Evolutionary conservation across 768 basidiomycete genomes (phyloP).

Genomic region (Phanerochaete carnosa): DNA sequence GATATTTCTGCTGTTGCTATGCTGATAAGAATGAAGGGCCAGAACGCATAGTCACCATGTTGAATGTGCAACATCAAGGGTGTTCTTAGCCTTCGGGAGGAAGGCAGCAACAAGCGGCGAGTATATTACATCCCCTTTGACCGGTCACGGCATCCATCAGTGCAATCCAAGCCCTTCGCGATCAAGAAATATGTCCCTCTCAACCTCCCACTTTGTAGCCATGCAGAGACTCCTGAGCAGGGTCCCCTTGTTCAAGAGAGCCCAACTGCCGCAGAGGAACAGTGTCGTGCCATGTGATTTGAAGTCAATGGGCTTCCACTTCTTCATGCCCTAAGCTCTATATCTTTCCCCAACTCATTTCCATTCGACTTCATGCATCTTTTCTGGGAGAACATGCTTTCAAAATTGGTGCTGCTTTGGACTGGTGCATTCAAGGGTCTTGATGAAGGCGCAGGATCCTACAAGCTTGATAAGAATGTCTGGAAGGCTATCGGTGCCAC

Average conservation of each 20-base stretch:
- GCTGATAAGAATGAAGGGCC: neutral
- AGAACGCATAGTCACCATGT: too few species aligned
- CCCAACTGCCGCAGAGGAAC: neutral
- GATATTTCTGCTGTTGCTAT: conserved; percentile 24
- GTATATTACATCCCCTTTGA: too few species aligned
- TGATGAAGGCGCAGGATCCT: conserved; percentile 20
- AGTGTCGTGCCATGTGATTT: conserved; percentile 16
- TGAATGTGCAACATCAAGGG: too few species aligned
- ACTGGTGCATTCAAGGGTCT: conserved; percentile 39
- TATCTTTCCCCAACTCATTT: conserved; percentile 38
- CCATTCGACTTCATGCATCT: conserved; percentile 52
- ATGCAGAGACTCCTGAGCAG: conserved; percentile 11
- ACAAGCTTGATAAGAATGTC: conserved; percentile 27
- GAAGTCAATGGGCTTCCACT: conserved; percentile 25
- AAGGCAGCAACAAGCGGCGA: too few species aligned
- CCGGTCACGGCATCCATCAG: too few species aligned
- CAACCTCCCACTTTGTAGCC: conserved; percentile 17
- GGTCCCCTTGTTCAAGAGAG: conserved; percentile 12
- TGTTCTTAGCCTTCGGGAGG: too few species aligned
- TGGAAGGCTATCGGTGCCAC: conserved; percentile 41
- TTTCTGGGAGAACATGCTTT: conserved; percentile 41
- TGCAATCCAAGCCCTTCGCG: too few species aligned
- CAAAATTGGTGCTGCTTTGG: conserved; percentile 38
- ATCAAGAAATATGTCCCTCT: conserved; percentile 13
- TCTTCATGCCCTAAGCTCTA: conserved; percentile 28